Base-by-base conservation (phyloP, 2,329 filamentous ascomycete genomes). In the Albophoma yamanashiensis region DNA sequence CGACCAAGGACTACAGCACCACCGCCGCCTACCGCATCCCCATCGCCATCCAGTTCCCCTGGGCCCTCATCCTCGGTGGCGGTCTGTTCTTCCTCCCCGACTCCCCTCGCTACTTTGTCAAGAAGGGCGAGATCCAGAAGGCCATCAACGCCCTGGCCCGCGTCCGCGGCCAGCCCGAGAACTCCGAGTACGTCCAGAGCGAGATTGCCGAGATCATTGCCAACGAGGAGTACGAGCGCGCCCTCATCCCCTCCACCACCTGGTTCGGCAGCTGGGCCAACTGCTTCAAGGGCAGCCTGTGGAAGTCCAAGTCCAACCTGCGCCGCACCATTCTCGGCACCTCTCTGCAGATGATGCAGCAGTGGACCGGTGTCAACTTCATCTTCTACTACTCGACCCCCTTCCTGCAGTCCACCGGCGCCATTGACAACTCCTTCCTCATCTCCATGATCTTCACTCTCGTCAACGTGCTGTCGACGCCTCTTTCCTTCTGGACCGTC, bases 341-440 rank as follows among this genome's bases (percentile, higher is more conserved):
- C 53, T 87, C 86, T 34, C 79, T 90, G 40, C 88, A 91, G 79
- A 90, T 90, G 87, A 89, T 90, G 86, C 88, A 90, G 75, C 87
- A 89, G 75, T 84, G 83, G 84, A 92, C 89, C 34, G 90, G 91
- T 79, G 89, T 96, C 76, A 96, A 96, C 82, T 95, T 93, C 76
- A 90, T 94, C 80, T 94, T 92, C 80, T 89, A 91, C 78, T 91
- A 87, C 78, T 91, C 89, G 42, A 92, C 89, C 40, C 85, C 89
- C 62, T 95, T 96, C 85, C 89, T 96, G 78, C 76, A 89, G 75
- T 85, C 86, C 31, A 87, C 89, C 38, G 88, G 88, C 66, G 88
- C 89, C 67, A 91, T 95, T 68, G 66, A 71, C 63, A 88, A 96
- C 79, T 80, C 84, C 52, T 96, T 96, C 83, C 74, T 95, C 67